Evolutionary conservation across 495 filamentous ascomycete species (phyloP), one percentile per base, ranked within the genome.

Genomic region (Annulohypoxylon bovei): DNA sequence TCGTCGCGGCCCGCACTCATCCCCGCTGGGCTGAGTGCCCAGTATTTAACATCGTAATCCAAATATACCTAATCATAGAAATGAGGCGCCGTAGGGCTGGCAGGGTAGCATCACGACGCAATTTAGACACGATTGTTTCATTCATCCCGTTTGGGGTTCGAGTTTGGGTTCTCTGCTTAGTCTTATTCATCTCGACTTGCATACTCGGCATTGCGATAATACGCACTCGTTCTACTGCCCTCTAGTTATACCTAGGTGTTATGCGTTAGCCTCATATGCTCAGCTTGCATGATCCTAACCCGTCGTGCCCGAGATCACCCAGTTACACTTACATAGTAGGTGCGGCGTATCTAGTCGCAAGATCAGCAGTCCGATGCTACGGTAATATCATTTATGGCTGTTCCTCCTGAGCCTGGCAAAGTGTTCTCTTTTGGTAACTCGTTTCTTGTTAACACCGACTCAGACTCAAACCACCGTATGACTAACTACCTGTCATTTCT

Each of bases 341-440:
- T 65, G 60, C 54, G 40, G 49, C 65, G 47, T 62, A 42, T 52
- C 27, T 39, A 37, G 61, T 20, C 65, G 37, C 57, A 57, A 62
- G 55, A 68, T 62, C 65, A 35, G 42, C 25, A 52, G 55, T 49
- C 12, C 20, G 28, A 68, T 72, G 60, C 42, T 61, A 72, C 70
- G 47, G 42, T 62, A 58, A 55, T 68, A 35, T 68, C 42, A 22
- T 55, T 14, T 1, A 53, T 47, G 25, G 59, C 25, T 35, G 49
- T 44, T 57, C 47, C 55, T 68, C 55, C 54, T 57, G 33, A 39
- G 32, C 52, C 33, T 62, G 8, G 28, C 25, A 47, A 32, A 27
- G n/a, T 59, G 6, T 67, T 52, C 42, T 16, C 49, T 32, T 55
- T 49, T 22, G 16, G 64, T 40, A 68, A 30, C 47, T 9, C n/a